Base-by-base conservation (phyloP, 768 basidiomycete genomes). In the Russula virescens region DNA sequence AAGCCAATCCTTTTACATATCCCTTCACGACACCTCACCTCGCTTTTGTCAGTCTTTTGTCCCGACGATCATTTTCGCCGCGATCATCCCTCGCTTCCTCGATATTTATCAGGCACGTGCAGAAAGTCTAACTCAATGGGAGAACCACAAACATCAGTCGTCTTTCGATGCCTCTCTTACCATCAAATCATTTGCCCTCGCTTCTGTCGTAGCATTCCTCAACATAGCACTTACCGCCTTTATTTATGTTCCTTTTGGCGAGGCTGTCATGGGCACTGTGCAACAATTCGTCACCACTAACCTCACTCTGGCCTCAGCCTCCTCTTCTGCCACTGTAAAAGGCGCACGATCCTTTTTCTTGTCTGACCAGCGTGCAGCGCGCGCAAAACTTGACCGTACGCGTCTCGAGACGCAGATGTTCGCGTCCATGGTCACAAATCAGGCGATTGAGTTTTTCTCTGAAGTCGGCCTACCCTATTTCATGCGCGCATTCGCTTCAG, bases 191-290 rank as follows among this genome's bases (percentile, higher is more conserved):
- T 99, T 98, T 71, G 84, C 88, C 1, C 80, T 98, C 58, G 88
- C 88, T 35, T 86, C 89, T 0, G 83, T 98, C 70, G 93, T 95
- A 21, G 89, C 96, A 0, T 98, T 95, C 72, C 85, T 94, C 55
- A 89, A 90, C 45, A 82, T 99, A n/a, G 86, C 83, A 7, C 83
- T 98, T 18, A 92, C 89, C n/a, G 94, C 95, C 18, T 98, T 94
- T 70, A 83, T 97, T 54, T 99, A 98, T 72, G 91, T 96, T 5
- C 94, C 94, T 0, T 97, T 95, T 66, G 94, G 94, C 31, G 88
- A 88, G 71, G 81, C 82, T 55, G 84, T 93, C 64, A 93, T 94
- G 89, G 76, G 79, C 9, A 71, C 78, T 54, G 76, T 81, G 2
- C 75, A 76, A 52, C 47, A 55, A 5, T 70, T 70, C 67, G 60